Evolutionary conservation across 148 eudicot species (phyloP).

Genomic region (Pouteria glomerata): DNA sequence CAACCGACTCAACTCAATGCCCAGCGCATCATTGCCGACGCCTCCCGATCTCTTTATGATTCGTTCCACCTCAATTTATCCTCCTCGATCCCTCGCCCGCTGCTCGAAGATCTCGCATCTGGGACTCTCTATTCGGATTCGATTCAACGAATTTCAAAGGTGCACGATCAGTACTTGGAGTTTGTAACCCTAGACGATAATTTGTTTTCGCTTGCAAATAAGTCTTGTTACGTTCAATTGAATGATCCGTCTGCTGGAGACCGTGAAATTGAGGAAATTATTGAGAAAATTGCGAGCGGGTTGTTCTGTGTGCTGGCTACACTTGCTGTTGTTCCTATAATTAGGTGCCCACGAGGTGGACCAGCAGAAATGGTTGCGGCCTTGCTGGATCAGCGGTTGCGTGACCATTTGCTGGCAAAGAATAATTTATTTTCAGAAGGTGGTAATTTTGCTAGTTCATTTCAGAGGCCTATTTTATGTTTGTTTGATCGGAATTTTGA

Average conservation of each 20-base stretch:
- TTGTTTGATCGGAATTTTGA: conserved; percentile 74
- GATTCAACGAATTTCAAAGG: conserved; percentile 59
- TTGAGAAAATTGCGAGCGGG: conserved; percentile 61
- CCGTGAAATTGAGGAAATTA: conserved; percentile 65
- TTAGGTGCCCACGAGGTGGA: conserved; percentile 69
- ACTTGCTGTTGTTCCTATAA: conserved; percentile 68
- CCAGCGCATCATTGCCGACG: conserved; percentile 57
- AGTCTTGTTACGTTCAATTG: conserved; percentile 60
- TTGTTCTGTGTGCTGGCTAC: conserved; percentile 87
- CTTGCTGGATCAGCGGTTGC: conserved; percentile 62
- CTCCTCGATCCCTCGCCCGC: conserved; percentile 59
- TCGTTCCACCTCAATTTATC: conserved; percentile 71
- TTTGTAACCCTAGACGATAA: conserved; percentile 73
- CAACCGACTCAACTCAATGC: conserved; percentile 49
- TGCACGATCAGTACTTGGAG: conserved; percentile 90
- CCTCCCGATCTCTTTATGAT: conserved; percentile 50
- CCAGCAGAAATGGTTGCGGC: conserved; percentile 87
- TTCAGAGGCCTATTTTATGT: conserved; percentile 78
- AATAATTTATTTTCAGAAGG: conserved; percentile 77
- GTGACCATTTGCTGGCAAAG: conserved; percentile 73
- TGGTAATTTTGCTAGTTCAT: conserved; percentile 54
- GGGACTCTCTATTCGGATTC: conserved; percentile 53
- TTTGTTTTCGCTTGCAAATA: conserved; percentile 62
- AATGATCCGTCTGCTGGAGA: conserved; percentile 85
- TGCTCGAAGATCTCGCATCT: conserved; percentile 75